Conservation (phyloP, 1,284 basidiomycete genomes). For the Rhodotorula sp. region DNA sequence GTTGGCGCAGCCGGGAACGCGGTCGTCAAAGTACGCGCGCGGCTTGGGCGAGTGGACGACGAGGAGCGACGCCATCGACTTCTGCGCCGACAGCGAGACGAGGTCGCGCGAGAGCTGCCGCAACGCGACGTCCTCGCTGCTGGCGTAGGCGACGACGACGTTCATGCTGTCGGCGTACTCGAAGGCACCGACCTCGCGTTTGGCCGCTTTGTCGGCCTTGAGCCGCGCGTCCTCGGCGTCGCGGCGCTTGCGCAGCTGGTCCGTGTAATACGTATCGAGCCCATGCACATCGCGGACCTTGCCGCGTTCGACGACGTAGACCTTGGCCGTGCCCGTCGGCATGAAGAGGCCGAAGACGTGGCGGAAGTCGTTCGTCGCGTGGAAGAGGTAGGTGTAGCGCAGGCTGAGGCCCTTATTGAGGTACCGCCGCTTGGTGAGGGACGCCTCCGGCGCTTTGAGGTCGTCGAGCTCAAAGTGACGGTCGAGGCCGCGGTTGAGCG, state of each 20-base stretch:
- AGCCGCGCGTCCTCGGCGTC: constrained; percentile 46
- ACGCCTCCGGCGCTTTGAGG: constrained; percentile 65
- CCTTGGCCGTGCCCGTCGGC: constrained; percentile 67
- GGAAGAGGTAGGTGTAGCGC: constrained; percentile 90
- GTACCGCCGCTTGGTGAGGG: constrained; percentile 69
- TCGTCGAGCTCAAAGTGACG: constrained; percentile 83
- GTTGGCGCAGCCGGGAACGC: constrained; percentile 70
- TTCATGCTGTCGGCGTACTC: constrained; percentile 71
- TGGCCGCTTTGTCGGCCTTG: constrained; percentile 41
- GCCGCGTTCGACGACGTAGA: constrained; percentile 90
- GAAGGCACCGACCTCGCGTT: constrained; percentile 54
- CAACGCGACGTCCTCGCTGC: constrained; percentile 74
- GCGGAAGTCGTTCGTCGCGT: constrained; percentile 71
- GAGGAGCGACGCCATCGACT: constrained; percentile 66
- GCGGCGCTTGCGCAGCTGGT: constrained; percentile 58
- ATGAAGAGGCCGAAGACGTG: constrained; percentile 91
- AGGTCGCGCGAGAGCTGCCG: constrained; percentile 89
- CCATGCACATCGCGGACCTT: constrained; percentile 79
- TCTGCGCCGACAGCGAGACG: constrained; percentile 62
- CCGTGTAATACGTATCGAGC: constrained; percentile 71
- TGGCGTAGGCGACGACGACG: constrained; percentile 74
- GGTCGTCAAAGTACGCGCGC: constrained; percentile 77
- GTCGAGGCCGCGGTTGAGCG: constrained; percentile 80
- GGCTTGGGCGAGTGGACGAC: constrained; percentile 86
- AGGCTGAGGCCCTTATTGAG: constrained; percentile 63